Evolutionary conservation across 2,329 filamentous ascomycete genomes (phyloP).

Genomic region (Chalaropsis ovoidea): DNA sequence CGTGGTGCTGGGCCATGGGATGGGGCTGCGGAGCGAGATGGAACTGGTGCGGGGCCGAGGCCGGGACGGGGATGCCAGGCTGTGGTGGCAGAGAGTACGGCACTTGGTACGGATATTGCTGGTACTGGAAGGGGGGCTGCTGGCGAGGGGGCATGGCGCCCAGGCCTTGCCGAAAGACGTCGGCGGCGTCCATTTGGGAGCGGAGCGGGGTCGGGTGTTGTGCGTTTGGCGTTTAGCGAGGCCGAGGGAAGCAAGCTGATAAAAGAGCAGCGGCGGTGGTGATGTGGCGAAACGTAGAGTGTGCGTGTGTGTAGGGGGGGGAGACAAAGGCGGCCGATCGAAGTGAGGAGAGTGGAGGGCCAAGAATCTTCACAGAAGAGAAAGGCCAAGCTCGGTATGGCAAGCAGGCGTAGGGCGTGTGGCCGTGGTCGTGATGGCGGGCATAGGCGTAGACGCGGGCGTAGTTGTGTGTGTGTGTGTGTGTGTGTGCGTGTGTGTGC

Average conservation of each 20-base stretch:
- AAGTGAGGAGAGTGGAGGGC: too few relatives aligned
- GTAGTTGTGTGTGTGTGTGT: background rate
- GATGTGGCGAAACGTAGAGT: background rate
- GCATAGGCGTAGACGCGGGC: background rate
- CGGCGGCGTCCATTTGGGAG: slow-evolving; percentile 46
- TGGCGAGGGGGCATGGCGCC: slow-evolving; percentile 31
- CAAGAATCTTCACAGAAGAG: background rate
- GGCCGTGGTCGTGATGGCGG: background rate
- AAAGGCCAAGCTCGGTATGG: background rate
- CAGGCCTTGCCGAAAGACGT: slow-evolving; percentile 51
- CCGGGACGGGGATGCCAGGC: slow-evolving; percentile 22
- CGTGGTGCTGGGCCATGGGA: slow-evolving; percentile 25
- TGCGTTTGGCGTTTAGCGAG: background rate
- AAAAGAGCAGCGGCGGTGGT: background rate
- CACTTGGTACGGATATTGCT: slow-evolving; percentile 24
- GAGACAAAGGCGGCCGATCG: background rate
- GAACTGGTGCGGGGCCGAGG: slow-evolving; percentile 16
- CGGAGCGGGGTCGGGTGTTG: background rate
- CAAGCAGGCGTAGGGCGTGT: background rate
- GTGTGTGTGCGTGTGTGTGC: background rate
- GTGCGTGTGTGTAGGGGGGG: too few relatives aligned
- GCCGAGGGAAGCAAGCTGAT: background rate
- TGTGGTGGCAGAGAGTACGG: slow-evolving; percentile 22
- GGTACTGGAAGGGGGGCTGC: slow-evolving; percentile 23
- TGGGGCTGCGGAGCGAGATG: slow-evolving; percentile 29